A percentile compares a stretch with the other conserved stretches of the same genome.
phyloP scores from a whole-genome alignment of 306 rosid species.

The Vachellia collinsii region DNA sequence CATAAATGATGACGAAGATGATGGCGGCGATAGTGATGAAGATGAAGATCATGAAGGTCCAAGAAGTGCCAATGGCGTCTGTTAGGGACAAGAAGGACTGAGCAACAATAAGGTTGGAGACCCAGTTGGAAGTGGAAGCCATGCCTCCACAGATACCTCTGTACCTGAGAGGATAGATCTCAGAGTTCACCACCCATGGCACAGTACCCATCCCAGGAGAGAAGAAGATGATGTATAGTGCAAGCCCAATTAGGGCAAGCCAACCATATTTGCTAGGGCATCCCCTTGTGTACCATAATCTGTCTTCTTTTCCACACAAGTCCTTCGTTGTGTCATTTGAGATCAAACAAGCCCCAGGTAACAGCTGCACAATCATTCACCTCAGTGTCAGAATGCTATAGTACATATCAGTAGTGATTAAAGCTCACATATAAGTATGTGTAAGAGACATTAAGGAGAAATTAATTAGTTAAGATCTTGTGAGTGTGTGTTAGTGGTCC shows the following conservation, averaged over 20 bases:
- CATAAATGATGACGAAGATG: conserved; percentile 53
- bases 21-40: conserved; percentile 52
- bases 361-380: conserved; percentile 41
- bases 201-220: conserved; percentile 77
- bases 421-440: background rate
- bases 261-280: conserved; percentile 66
- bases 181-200: conserved; percentile 78
- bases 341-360: conserved; percentile 65
- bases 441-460: background rate
- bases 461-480: background rate
- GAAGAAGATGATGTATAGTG: conserved; percentile 61
- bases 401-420: background rate
- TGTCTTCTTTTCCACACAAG: conserved; percentile 34
- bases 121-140: conserved; percentile 70
- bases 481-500: background rate
- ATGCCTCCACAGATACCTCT: conserved; percentile 70
- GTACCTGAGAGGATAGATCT: conserved; percentile 65
- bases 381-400: background rate
- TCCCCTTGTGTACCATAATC: conserved; percentile 64
- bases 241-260: conserved; percentile 53
- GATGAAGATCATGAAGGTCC: conserved; percentile 59
- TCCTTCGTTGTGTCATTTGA: conserved; percentile 46
- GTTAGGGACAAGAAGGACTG: conserved; percentile 61
- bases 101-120: conserved; percentile 61
- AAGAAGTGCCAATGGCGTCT: conserved; percentile 56